Evolutionary conservation across 345 rosid species (phyloP), one percentile per base, ranked within the genome.

Genomic region (Euphorbia peplus): DNA sequence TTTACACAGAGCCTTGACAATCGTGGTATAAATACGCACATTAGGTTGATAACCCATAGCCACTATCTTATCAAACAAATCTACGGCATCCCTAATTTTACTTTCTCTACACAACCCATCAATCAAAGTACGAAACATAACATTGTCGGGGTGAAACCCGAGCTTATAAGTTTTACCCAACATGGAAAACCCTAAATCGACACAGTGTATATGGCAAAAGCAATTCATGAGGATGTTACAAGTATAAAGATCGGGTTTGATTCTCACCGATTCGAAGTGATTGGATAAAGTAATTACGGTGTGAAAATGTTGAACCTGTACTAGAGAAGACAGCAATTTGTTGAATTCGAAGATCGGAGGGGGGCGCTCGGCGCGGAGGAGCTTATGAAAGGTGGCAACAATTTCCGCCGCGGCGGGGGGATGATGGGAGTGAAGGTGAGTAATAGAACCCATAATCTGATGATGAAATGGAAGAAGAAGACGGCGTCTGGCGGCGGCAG

Each of bases 271-370:
- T 14, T 72, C 76, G 10, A 37, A 13, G 9, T 50, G 58, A 8
- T 35, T 46, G 5, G 22, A 19, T 39, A 72, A 15, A 8, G 70
- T 46, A 35, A 72, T 4, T 26, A 25, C 76, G 10, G 48, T 24
- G 4, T 15, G 21, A 37, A 56, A 65, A 28, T 30, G 48, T 15
- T 24, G 30, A 63, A 58, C 19, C 24, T 26, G 46, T 6, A 55
- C 46, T 18, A 72, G 15, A 13, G 70, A 13, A 25, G 70, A 32
- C 10, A 71, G 29, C 7, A 63, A 13, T 14, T 50, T 52, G 13
- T 46, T 54, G 28, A 64, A 63, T 5, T 56, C 25, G 9, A 53
- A 46, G 13, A 39, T 19, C 19, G 63, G 41, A 55, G 75, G 42
- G 9, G 10, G 42, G 42, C 10, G 42, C 37, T 32, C 6, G 4